Base-by-base conservation (phyloP, 1,284 basidiomycete genomes). In the Mrakiaceae sp. region DNA sequence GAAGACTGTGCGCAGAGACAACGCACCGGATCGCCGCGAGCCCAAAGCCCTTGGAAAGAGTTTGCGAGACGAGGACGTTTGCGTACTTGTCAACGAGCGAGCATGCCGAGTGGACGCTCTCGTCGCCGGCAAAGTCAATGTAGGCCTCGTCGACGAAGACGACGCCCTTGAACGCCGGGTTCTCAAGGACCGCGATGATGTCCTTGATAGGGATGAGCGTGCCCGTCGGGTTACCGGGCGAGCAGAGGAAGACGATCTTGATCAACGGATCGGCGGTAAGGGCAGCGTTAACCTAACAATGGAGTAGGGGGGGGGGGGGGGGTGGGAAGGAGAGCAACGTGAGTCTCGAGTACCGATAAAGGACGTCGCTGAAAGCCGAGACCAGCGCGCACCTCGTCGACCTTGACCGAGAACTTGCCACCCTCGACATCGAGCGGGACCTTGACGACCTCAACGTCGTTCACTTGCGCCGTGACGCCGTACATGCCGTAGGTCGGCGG, bases 401-500 rank as follows among this genome's bases (percentile, higher is more conserved):
- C 80, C 55, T 82, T 79, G 8, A 93, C 72, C 67, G 87, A 86
- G 72, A 98, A 98, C 57, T 84, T 75, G 1, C 90, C 92, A 0
- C 76, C 78, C 67, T 86, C 83, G 14, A 90, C 80, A 64, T 88
- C 82, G 5, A 98, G 77, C 3, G 87, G 86, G 3, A 91, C 86
- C 72, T 88, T 86, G 60, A 94, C 84, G 3, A 96, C 79, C 0
- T 83, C 87, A 3, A 97, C 80, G 73, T 98, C 96, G 73, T 98
- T 99, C 62, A 98, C 87, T 70, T 94, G 87, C 6, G 95, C 96
- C 67, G 88, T 92, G 2, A 98, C 95, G 16, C 81, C 77, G 78
- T 98, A 98, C 95, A 98, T 98, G 39, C 95, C 95, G 73, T 98
- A 98, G 6, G 95, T 98, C 3, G 96, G 96, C 2, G 95, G 96